phyloP scores from a whole-genome alignment of 2,329 filamentous ascomycete genomes.

The Capronia epimyces region DNA sequence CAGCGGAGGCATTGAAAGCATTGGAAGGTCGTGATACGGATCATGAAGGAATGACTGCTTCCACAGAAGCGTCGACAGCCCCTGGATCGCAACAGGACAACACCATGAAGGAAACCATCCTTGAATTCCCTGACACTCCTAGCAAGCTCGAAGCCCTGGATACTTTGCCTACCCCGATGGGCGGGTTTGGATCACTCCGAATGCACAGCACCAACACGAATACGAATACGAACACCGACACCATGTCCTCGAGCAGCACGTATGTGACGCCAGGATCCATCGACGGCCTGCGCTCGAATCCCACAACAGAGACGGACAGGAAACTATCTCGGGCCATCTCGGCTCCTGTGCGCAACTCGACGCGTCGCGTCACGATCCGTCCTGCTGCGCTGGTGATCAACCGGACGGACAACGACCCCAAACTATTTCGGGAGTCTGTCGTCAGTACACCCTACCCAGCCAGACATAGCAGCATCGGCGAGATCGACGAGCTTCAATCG shows the following conservation, averaged over 20 bases:
- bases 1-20: slow-evolving; percentile 18
- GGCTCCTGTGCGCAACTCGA: slow-evolving; percentile 23
- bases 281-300: slow-evolving; percentile 26
- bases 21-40: slow-evolving; percentile 13
- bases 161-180: slow-evolving; percentile 23
- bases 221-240: background rate
- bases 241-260: slow-evolving; percentile 9
- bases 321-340: slow-evolving; percentile 25
- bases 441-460: slow-evolving; percentile 29
- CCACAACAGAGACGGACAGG: slow-evolving; percentile 16
- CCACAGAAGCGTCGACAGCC: slow-evolving; percentile 1
- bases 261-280: slow-evolving; percentile 14
- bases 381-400: slow-evolving; percentile 26
- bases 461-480: slow-evolving; percentile 21
- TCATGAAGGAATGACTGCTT: background rate
- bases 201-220: slow-evolving; percentile 5
- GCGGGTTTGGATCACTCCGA: slow-evolving; percentile 25
- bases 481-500: slow-evolving; percentile 7
- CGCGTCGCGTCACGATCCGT: slow-evolving; percentile 28
- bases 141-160: slow-evolving; percentile 15
- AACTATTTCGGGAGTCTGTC: slow-evolving; percentile 25
- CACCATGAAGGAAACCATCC: slow-evolving; percentile 15
- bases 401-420: slow-evolving; percentile 13
- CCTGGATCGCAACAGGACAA: background rate
- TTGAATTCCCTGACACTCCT: slow-evolving; percentile 16